Evolutionary conservation across 352 stramenopile species (phyloP).

Genomic region (Thalassiosira livingstoniorum): DNA sequence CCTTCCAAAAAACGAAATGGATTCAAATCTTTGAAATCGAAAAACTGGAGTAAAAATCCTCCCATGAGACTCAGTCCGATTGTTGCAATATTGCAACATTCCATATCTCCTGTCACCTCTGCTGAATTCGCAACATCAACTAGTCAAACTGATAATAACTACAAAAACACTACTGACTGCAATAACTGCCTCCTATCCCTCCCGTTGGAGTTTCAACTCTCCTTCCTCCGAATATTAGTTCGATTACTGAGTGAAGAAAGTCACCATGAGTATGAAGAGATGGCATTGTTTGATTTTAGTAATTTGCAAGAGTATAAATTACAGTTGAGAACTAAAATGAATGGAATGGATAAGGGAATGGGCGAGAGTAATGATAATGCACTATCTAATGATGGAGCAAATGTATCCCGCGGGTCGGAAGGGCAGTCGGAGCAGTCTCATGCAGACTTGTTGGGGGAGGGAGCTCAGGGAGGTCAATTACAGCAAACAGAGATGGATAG

Average conservation of each 20-base stretch:
- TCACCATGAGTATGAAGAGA: constrained; percentile 74
- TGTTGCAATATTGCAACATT: constrained; percentile 31
- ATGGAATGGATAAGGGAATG: neutral
- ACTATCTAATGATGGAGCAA: neutral
- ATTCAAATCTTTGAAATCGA: no score
- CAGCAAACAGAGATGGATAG: no score
- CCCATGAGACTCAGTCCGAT: no score
- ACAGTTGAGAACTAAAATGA: neutral
- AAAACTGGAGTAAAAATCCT: no score
- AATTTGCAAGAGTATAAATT: constrained; percentile 18
- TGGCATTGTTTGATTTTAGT: constrained; percentile 60
- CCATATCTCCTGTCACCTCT: neutral
- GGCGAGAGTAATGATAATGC: neutral
- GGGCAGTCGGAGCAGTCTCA: neutral
- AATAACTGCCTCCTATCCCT: constrained; percentile 49
- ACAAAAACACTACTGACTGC: no score
- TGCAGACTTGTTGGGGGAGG: neutral
- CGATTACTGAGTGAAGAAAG: constrained; percentile 69
- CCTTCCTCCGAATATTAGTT: constrained; percentile 74
- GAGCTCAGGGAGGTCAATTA: neutral
- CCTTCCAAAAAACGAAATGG: no score
- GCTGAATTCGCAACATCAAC: constrained; percentile 14
- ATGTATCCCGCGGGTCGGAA: neutral
- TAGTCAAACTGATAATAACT: constrained; percentile 8
- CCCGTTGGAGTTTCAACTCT: constrained; percentile 60